phyloP scores from a whole-genome alignment of 2,329 filamentous ascomycete species.

The Talaromyces marneffei region DNA sequence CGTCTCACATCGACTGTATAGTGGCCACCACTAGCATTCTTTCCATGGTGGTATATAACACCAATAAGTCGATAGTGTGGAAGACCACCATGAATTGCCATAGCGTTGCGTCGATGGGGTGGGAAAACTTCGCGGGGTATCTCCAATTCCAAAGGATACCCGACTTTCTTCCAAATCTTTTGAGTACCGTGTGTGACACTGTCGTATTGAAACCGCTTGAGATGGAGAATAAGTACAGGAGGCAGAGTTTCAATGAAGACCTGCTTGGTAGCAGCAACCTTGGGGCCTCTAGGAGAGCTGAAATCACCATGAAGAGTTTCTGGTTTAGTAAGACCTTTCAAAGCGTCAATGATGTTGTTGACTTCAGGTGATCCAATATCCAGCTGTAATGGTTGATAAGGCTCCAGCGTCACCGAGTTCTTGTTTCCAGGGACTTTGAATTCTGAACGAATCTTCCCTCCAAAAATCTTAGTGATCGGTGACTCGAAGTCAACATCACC shows the following conservation, averaged over 20 bases:
- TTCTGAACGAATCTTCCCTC: conserved; percentile 83
- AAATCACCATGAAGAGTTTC: conserved; percentile 85
- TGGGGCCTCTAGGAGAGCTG: conserved; percentile 68
- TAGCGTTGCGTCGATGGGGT: conserved; percentile 62
- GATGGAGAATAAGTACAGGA: conserved; percentile 84
- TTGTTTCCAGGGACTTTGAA: conserved; percentile 80
- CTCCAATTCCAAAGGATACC: conserved; percentile 89
- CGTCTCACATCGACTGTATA: conserved; percentile 96
- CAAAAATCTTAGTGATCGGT: conserved; percentile 90
- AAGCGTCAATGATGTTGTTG: conserved; percentile 83
- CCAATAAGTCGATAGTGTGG: conserved; percentile 82
- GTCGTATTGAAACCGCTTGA: conserved; percentile 97
- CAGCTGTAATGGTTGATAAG: conserved; percentile 88
- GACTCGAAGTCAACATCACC: conserved; percentile 67
- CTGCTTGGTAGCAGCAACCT: conserved; percentile 80
- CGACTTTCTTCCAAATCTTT: conserved; percentile 98
- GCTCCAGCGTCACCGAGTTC: conserved; percentile 84
- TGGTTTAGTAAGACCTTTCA: conserved; percentile 74
- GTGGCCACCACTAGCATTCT: conserved; percentile 90
- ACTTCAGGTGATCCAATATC: conserved; percentile 86
- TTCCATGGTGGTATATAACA: conserved; percentile 96
- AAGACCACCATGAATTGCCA: conserved; percentile 60
- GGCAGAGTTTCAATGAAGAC: conserved; percentile 89
- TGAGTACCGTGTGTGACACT: conserved; percentile 73
- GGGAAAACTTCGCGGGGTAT: conserved; percentile 87